phyloP scores from a whole-genome alignment of 2,329 filamentous ascomycete species.

The Talaromyces sp. region DNA sequence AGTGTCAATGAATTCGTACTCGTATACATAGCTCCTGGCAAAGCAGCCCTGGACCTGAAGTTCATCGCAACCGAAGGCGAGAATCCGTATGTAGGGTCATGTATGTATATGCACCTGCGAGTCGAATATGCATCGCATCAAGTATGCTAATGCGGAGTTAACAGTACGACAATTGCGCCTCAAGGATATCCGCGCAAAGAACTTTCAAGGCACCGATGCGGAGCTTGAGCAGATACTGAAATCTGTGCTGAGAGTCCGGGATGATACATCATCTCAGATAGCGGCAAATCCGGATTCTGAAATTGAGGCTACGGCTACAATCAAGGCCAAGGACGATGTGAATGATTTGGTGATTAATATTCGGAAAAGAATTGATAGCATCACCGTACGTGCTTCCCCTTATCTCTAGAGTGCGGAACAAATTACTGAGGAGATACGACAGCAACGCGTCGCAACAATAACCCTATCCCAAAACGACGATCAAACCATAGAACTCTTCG shows the following conservation, averaged over 20 bases:
- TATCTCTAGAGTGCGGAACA: conserved; percentile 9
- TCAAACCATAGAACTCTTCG: conserved; percentile 54
- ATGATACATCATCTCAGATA: conserved; percentile 18
- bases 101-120: conserved; percentile 30
- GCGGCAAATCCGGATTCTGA: conserved; percentile 20
- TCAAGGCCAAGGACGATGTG: conserved; percentile 24
- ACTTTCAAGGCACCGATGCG: conserved; percentile 42
- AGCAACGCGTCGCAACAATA: conserved; percentile 56
- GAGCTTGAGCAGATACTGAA: conserved; percentile 41
- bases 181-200: conserved; percentile 40
- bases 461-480: conserved; percentile 51
- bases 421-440: conserved; percentile 20
- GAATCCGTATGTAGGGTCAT: conserved; percentile 48
- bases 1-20: conserved; percentile 44
- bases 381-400: conserved; percentile 39
- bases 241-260: conserved; percentile 31
- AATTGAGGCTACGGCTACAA: conserved; percentile 33
- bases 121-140: not conserved
- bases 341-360: conserved; percentile 41
- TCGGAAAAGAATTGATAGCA: conserved; percentile 46
- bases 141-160: not conserved
- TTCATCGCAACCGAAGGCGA: conserved; percentile 59
- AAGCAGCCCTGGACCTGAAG: conserved; percentile 49
- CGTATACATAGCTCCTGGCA: conserved; percentile 46
- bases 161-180: conserved; percentile 39